phyloP scores from a whole-genome alignment of 2,329 filamentous ascomycete species.

The Colletotrichum tanaceti region DNA sequence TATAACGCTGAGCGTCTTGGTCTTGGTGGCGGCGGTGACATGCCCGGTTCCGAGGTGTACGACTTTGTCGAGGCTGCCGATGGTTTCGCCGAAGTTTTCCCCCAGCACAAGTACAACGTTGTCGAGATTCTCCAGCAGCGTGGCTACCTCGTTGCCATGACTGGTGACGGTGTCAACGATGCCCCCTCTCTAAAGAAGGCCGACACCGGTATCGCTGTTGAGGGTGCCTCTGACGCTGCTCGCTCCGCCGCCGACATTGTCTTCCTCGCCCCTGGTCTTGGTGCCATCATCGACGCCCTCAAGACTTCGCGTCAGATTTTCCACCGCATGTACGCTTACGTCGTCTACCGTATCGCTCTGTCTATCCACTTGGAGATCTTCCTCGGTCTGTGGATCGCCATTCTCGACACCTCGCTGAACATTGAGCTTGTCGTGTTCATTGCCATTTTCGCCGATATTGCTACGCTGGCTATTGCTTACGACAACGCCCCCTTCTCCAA shows the following conservation, averaged over 20 bases:
- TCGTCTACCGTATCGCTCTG: conserved; percentile 93
- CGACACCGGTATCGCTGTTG: conserved; percentile 95
- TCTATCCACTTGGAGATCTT: conserved; percentile 93
- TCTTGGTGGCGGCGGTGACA: conserved; percentile 89
- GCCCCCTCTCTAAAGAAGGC: conserved; percentile 93
- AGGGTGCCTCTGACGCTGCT: conserved; percentile 90
- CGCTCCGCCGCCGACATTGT: conserved; percentile 93
- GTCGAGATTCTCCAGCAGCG: conserved; percentile 94
- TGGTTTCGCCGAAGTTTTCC: conserved; percentile 94
- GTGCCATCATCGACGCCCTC: conserved; percentile 90
- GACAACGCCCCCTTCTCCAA: conserved; percentile 73
- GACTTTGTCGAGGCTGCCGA: conserved; percentile 96
- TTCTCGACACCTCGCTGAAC: conserved; percentile 85
- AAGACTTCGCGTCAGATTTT: conserved; percentile 96
- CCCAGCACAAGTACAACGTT: conserved; percentile 94
- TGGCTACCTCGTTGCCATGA: conserved; percentile 95
- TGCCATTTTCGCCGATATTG: conserved; percentile 93
- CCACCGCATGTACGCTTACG: conserved; percentile 96
- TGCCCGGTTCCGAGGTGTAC: conserved; percentile 93
- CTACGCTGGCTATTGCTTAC: conserved; percentile 91
- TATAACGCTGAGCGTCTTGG: conserved; percentile 94
- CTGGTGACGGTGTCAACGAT: conserved; percentile 95
- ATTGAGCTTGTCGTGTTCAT: conserved; percentile 92
- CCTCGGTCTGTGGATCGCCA: conserved; percentile 91
- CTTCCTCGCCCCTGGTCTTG: conserved; percentile 90